Evolutionary conservation across 495 filamentous ascomycete species (phyloP).

Genomic region (Xylaria palmicola): DNA sequence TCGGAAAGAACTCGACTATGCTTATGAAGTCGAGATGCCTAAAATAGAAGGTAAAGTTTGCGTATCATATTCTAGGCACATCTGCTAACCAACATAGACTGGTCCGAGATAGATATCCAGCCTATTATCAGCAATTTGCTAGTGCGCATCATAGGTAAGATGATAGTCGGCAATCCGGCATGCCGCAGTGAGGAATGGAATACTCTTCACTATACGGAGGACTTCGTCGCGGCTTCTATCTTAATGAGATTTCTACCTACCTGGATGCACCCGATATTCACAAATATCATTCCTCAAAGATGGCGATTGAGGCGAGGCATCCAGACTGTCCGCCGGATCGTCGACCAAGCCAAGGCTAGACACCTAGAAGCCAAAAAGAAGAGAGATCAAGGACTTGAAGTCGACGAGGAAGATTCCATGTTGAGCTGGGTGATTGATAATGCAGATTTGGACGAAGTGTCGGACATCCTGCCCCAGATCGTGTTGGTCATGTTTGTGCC

Average conservation of each 20-base stretch:
- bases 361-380: background rate
- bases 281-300: slow-evolving; percentile 13
- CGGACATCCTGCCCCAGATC: slow-evolving; percentile 14
- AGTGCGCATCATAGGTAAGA: slow-evolving; percentile 41
- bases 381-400: background rate
- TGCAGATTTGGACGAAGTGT: background rate
- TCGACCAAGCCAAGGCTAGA: background rate
- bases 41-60: background rate
- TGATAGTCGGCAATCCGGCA: slow-evolving; percentile 43
- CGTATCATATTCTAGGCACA: background rate
- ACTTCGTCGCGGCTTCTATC: background rate
- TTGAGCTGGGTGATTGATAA: slow-evolving; percentile 17
- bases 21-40: slow-evolving; percentile 7
- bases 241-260: slow-evolving; percentile 39
- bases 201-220: slow-evolving; percentile 23
- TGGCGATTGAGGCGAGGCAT: background rate
- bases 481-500: slow-evolving; percentile 21
- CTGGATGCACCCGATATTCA: slow-evolving; percentile 34
- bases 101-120: background rate
- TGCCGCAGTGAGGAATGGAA: slow-evolving; percentile 49
- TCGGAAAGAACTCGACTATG: slow-evolving; percentile 10
- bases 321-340: background rate
- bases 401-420: slow-evolving; percentile 8
- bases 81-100: background rate
- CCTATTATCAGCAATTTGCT: slow-evolving; percentile 25